Evolutionary conservation across 805 yeast genomes (phyloP).

Genomic region (Ogataea kodamae): DNA sequence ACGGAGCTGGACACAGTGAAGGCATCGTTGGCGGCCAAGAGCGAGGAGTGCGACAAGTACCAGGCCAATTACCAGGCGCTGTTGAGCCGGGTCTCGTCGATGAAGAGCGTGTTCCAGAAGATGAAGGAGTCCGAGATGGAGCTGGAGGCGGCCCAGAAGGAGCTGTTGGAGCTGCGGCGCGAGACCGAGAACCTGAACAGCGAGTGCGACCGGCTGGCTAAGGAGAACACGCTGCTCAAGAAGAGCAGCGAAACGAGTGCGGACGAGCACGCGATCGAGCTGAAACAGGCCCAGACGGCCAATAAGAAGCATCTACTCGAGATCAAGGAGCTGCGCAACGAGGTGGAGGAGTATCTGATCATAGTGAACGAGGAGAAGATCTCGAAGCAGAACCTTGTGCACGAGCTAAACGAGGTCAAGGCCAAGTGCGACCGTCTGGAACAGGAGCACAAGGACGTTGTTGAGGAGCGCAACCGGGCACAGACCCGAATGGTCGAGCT

Average conservation of each 20-base stretch:
- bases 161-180: slow-evolving; percentile 30
- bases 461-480: slow-evolving; percentile 25
- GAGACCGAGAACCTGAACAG: slow-evolving; percentile 43
- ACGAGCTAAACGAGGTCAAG: slow-evolving; percentile 38
- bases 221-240: slow-evolving; percentile 37
- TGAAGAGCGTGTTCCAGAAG: slow-evolving; percentile 69
- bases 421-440: slow-evolving; percentile 20
- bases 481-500: slow-evolving; percentile 19
- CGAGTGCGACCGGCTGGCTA: slow-evolving; percentile 52
- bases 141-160: slow-evolving; percentile 50
- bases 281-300: slow-evolving; percentile 39
- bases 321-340: slow-evolving; percentile 34
- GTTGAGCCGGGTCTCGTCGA: slow-evolving; percentile 60
- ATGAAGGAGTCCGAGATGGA: slow-evolving; percentile 70
- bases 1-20: slow-evolving; percentile 15
- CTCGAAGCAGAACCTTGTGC: slow-evolving; percentile 43
- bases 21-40: slow-evolving; percentile 33
- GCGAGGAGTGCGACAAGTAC: slow-evolving; percentile 53
- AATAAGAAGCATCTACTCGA: slow-evolving; percentile 39
- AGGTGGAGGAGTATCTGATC: slow-evolving; percentile 35
- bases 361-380: slow-evolving; percentile 39
- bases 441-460: slow-evolving; percentile 28
- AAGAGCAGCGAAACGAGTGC: slow-evolving; percentile 37
- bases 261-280: slow-evolving; percentile 38
- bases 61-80: slow-evolving; percentile 60